These are phyloP conservation scores for Pythium guiyangense DNA, from an alignment of 352 stramenopile species.

Conservation along the genomic window DNA sequence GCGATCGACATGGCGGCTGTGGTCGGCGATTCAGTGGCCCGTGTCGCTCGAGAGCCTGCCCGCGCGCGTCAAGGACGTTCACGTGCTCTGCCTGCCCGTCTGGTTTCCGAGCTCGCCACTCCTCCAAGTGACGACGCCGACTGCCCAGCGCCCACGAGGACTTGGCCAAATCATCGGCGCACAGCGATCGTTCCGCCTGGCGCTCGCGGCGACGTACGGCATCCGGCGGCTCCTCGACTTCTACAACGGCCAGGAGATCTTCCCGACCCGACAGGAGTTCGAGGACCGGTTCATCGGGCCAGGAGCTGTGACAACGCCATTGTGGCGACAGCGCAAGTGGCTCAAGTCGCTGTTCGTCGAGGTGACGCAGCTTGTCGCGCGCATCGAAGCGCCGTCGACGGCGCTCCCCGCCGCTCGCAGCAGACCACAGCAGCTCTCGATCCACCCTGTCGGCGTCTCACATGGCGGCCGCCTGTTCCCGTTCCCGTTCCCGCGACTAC, in stretches of 20 bases:
- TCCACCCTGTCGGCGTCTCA: not conserved
- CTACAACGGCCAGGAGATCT: slow-evolving; percentile 1
- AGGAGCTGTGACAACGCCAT: not conserved
- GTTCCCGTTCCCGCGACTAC: not conserved
- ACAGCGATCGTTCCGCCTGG: not conserved
- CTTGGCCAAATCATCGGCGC: not conserved
- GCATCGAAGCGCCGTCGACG: not conserved
- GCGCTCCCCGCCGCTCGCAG: not conserved
- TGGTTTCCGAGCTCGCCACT: not conserved
- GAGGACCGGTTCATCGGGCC: not conserved
- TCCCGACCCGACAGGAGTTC: not conserved
- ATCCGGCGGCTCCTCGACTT: slow-evolving; percentile 3
- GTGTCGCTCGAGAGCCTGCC: not conserved
- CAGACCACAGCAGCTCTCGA: not conserved
- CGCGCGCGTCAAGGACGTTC: not conserved
- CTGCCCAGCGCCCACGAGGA: not conserved
- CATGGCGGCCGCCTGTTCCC: not conserved
- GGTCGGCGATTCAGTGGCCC: slow-evolving; percentile 1
- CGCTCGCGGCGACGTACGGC: not conserved
- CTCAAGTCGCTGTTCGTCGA: not conserved
- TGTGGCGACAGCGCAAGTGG: not conserved
- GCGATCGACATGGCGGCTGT: not conserved
- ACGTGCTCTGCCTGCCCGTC: not conserved
- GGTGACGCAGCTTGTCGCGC: not conserved
- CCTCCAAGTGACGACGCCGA: not conserved